phyloP scores from a whole-genome alignment of 495 filamentous ascomycete genomes.

The Rusavskia elegans region DNA sequence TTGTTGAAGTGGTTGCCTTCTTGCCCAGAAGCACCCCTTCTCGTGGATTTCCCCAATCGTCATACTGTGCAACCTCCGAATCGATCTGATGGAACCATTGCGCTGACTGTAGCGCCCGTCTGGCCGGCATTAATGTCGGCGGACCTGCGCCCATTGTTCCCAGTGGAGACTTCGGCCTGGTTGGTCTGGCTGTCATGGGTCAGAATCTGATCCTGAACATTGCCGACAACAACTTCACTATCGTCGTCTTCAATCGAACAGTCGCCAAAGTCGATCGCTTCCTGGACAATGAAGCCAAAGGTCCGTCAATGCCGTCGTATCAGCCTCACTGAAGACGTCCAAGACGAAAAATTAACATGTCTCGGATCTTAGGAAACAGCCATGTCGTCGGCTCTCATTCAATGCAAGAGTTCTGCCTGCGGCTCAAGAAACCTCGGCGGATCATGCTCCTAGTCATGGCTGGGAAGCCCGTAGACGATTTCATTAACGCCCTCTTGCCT shows the following conservation, averaged over 20 bases:
- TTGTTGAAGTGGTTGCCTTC: not conserved
- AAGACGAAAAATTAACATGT: slow-evolving; percentile 9
- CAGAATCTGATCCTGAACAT: slow-evolving; percentile 98
- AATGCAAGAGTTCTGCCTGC: slow-evolving; percentile 80
- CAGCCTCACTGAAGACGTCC: not conserved
- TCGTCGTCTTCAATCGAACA: slow-evolving; percentile 95
- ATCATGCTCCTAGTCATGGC: slow-evolving; percentile 98
- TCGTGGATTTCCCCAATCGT: too few species aligned
- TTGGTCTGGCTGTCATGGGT: slow-evolving; percentile 98
- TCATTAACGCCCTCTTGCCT: slow-evolving; percentile 89
- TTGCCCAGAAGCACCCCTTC: too few species aligned
- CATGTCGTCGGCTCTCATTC: slow-evolving; percentile 85
- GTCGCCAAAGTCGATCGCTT: slow-evolving; percentile 94
- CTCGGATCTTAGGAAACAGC: slow-evolving; percentile 29
- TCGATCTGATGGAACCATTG: slow-evolving; percentile 28
- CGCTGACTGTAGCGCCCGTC: slow-evolving; percentile 65
- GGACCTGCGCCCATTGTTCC: slow-evolving; percentile 37
- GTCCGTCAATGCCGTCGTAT: slow-evolving; percentile 24
- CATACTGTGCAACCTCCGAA: not conserved
- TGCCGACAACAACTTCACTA: slow-evolving; percentile 89
- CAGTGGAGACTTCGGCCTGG: slow-evolving; percentile 89
- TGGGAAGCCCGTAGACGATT: slow-evolving; percentile 92
- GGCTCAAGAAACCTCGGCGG: slow-evolving; percentile 90
- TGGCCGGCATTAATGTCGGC: slow-evolving; percentile 71
- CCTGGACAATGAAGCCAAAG: slow-evolving; percentile 84